phyloP scores from a whole-genome alignment of 2,329 filamentous ascomycete species.

The Acarospora socialis region DNA sequence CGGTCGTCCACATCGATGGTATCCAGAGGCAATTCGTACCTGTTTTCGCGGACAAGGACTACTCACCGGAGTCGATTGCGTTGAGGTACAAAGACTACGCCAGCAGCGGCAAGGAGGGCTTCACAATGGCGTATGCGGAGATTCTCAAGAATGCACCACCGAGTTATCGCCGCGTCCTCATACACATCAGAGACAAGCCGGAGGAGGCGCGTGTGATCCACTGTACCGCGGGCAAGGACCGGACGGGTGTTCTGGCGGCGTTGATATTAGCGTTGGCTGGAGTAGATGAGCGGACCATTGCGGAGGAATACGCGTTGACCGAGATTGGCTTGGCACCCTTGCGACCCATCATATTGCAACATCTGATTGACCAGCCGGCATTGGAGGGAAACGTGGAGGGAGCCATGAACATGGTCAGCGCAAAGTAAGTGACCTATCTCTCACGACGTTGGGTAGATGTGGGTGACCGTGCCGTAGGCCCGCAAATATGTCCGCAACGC shows the following conservation, averaged over 20 bases:
- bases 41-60: slow-evolving; percentile 49
- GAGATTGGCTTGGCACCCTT: slow-evolving; percentile 39
- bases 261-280: slow-evolving; percentile 50
- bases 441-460: slow-evolving; percentile 17
- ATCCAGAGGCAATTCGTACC: slow-evolving; percentile 46
- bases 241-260: slow-evolving; percentile 57
- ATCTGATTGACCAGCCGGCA: slow-evolving; percentile 35
- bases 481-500: slow-evolving; percentile 37
- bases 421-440: slow-evolving; percentile 19
- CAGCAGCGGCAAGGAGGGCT: slow-evolving; percentile 41
- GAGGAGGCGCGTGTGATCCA: slow-evolving; percentile 47
- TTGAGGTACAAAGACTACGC: slow-evolving; percentile 47
- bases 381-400: slow-evolving; percentile 33
- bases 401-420: slow-evolving; percentile 30
- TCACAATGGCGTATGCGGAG: slow-evolving; percentile 52
- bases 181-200: slow-evolving; percentile 37
- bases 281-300: slow-evolving; percentile 44
- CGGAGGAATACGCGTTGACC: slow-evolving; percentile 54
- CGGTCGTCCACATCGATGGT: slow-evolving; percentile 35
- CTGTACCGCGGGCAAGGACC: slow-evolving; percentile 65
- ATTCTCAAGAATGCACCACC: slow-evolving; percentile 49
- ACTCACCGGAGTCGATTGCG: slow-evolving; percentile 48
- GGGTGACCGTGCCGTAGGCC: slow-evolving; percentile 19
- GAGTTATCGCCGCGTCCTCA: slow-evolving; percentile 45
- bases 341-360: background rate